Evolutionary conservation across 1,284 basidiomycete species (phyloP), one percentile per base, ranked within the genome.

Genomic region (Heliocybe sulcata): DNA sequence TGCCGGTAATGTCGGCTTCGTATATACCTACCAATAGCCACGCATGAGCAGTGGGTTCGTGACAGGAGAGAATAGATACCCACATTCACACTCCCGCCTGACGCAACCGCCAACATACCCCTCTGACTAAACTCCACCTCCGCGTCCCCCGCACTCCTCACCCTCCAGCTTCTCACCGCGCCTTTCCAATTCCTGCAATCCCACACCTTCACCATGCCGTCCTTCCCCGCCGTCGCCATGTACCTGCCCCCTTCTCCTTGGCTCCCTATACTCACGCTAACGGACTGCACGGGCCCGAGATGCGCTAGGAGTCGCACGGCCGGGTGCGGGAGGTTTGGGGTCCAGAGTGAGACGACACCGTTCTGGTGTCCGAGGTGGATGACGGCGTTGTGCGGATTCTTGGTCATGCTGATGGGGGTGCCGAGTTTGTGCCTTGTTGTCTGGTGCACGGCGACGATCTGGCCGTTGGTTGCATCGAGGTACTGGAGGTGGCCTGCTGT

Each of bases 141-240:
- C 22, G 47, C 27, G 25, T 29, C 47, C 6, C 47, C 47, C 0
- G 79, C 77, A 31, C 74, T 69, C 55, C 92, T 77, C 14, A 86
- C 78, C 11, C 69, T 74, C 94, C 94, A 98, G 58, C 87, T 83
- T 52, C 92, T 74, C 31, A 97, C 82, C 2, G 87, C 83, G 25
- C 88, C 87, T 61, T 90, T 94, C 88, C 95, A 96, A 76, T 94
- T 98, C 52, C 97, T 75, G 64, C 87, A 91, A 72, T 99, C 97
- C 97, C 96, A 99, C 9, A 90, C 79, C 66, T 98, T 99, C 58
- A 99, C 90, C 0, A 73, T 82, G 0, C 94, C 91, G 63, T 99
- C 97, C 59, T 88, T 76, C 0, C 95, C 94, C 1, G 88, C 79
- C 0, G 94, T 98, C 0, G 92, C 89, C 83, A 98, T 90, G 65